Evolutionary conservation across 805 yeast genomes (phyloP), one percentile per base, ranked within the genome.

Genomic region (Candida sanyiensis): DNA sequence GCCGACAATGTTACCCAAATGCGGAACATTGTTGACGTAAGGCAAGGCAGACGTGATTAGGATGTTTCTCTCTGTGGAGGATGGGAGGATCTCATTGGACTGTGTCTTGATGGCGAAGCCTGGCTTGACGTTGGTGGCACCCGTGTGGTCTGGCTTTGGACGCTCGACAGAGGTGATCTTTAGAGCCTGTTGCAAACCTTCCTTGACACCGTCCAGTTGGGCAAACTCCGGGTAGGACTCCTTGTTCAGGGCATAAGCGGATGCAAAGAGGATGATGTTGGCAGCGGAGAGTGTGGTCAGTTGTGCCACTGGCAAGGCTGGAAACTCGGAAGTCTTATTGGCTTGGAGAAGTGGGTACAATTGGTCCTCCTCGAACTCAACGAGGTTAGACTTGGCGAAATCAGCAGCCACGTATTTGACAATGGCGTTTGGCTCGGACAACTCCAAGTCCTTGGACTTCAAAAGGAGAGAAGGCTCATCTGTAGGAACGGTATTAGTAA

Each of bases 11-110:
- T 93, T 93, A 56, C 99, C 99, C 60, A 93, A 72, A 65, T 93
- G 99, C 32, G 99, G 99, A 37, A 93, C 98, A 58, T 93, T 93
- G 67, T 93, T 93, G 39, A 93, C 99, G 54, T 93, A 93, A 9
- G 99, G 99, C 54, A 93, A 74, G 24, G 99, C 97, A 19, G 97
- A 89, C 2, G 97, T 90, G 57, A 93, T 80, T 51, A 93, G 67
- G 40, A 90, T 75, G 63, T 93, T 93, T 56, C 83, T 75, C 74
- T 18, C 72, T 67, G 50, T 75, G 75, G 50, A 48, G 23, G 49
- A 50, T 42, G 97, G 98, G 37, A 73, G 51, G 46, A 81, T 71
- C 37, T 70, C 71, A 25, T 43, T 50, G 6, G 45, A 53, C 28
- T 48, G 53, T 20, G 56, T 35, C 37, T 58, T 46, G 10, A 61